Conservation (phyloP, 2,329 filamentous ascomycete genomes). For the Penicillium sp. region DNA sequence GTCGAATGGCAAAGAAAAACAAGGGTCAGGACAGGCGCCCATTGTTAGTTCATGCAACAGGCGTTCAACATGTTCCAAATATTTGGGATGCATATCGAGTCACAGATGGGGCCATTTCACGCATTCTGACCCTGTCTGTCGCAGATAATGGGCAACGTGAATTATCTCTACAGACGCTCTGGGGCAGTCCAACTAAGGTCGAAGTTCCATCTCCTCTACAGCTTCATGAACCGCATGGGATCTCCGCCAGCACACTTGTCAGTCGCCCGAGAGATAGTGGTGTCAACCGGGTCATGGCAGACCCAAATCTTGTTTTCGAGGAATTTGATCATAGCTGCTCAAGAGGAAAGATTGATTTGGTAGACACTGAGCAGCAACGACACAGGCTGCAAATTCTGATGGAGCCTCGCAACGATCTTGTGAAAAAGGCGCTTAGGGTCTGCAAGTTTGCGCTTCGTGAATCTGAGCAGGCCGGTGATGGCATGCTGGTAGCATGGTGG, state of each 20-base stretch:
- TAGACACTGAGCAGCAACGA: constrained; percentile 64
- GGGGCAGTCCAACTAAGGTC: constrained; percentile 72
- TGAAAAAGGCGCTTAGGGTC: constrained; percentile 63
- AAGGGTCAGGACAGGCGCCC: constrained; percentile 31
- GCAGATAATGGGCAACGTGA: constrained; percentile 66
- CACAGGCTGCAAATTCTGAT: constrained; percentile 72
- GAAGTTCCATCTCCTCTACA: constrained; percentile 62
- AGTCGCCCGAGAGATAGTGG: constrained; percentile 59
- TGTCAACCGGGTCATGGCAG: constrained; percentile 50
- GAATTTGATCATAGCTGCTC: constrained; percentile 63
- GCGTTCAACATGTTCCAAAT: constrained; percentile 64
- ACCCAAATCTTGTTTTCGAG: constrained; percentile 48
- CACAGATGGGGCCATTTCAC: constrained; percentile 67
- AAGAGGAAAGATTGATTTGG: constrained; percentile 67
- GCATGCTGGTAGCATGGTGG: constrained; percentile 72
- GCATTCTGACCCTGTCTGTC: constrained; percentile 72
- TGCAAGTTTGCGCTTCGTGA: constrained; percentile 68
- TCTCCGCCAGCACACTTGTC: constrained; percentile 60
- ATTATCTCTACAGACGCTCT: constrained; percentile 74
- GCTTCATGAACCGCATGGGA: constrained; percentile 62
- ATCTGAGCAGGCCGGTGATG: constrained; percentile 60
- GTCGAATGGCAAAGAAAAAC: constrained; percentile 31
- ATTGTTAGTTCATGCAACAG: constrained; percentile 42
- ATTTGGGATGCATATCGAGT: constrained; percentile 76
- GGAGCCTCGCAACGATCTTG: constrained; percentile 66